Conservation (phyloP, 2,329 filamentous ascomycete genomes). For the Aspergillus transmontanensis region DNA sequence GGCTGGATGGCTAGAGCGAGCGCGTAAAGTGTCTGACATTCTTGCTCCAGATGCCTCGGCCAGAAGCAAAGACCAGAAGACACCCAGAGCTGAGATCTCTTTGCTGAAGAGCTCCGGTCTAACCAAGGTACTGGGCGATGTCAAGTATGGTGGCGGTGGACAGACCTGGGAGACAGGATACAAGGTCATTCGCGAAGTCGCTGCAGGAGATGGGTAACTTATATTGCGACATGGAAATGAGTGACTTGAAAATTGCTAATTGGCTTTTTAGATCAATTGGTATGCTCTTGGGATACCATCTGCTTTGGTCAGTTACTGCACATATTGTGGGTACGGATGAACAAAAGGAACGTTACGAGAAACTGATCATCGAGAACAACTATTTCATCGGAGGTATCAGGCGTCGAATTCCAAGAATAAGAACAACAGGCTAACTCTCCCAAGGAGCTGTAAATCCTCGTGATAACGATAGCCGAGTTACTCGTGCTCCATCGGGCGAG, state of each 20-base stretch:
- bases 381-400: conserved; percentile 61
- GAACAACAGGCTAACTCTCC: neutral
- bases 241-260: neutral
- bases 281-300: conserved; percentile 67
- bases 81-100: conserved; percentile 53
- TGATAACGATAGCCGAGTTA: conserved; percentile 63
- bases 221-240: neutral
- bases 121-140: conserved; percentile 53
- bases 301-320: conserved; percentile 65
- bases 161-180: conserved; percentile 60
- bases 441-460: conserved; percentile 62
- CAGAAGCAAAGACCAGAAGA: conserved; percentile 50
- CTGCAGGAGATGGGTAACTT: conserved; percentile 61
- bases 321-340: conserved; percentile 62
- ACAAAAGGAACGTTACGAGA: conserved; percentile 60
- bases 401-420: too few species aligned
- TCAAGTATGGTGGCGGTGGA: conserved; percentile 56
- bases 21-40: neutral
- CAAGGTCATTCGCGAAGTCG: conserved; percentile 62
- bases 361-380: conserved; percentile 64
- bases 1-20: neutral
- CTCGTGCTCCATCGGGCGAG: conserved; percentile 49
- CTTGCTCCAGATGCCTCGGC: neutral
- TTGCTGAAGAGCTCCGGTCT: conserved; percentile 56
- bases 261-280: conserved; percentile 54